Percentiles rank a stretch among this genome's conserved stretches.
Evolutionary conservation across 2,329 filamentous ascomycete genomes (phyloP).

Genomic region (Bipolaris zeicola): DNA sequence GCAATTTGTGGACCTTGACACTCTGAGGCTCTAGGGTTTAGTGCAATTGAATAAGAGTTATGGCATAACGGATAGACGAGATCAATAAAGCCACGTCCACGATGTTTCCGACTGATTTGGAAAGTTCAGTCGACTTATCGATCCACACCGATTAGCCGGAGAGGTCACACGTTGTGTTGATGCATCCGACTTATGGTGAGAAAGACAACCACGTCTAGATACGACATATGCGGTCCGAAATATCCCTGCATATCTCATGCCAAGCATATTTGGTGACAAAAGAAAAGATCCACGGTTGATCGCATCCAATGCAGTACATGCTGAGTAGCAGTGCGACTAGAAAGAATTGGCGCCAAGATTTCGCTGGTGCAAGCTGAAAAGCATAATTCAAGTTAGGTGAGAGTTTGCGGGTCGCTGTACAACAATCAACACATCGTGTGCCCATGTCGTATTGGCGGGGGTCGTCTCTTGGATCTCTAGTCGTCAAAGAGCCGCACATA

Average conservation of each 20-base stretch:
- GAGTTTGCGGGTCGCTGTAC: background rate
- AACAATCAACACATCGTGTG: background rate
- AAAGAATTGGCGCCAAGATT: background rate
- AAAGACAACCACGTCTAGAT: constrained; percentile 1
- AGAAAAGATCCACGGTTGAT: constrained; percentile 6
- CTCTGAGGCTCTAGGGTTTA: background rate
- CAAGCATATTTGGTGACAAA: constrained; percentile 9
- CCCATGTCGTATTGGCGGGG: constrained; percentile 13
- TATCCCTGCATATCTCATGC: constrained; percentile 8
- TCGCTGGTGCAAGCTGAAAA: background rate
- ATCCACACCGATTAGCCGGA: background rate
- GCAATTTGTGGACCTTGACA: background rate
- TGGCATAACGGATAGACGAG: background rate
- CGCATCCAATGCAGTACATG: constrained; percentile 3
- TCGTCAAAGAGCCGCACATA: constrained; percentile 14
- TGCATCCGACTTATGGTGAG: constrained; percentile 5
- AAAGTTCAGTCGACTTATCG: background rate
- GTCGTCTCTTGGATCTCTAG: background rate
- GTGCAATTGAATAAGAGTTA: background rate
- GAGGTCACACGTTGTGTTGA: background rate
- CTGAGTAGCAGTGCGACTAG: constrained; percentile 4
- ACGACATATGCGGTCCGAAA: constrained; percentile 4
- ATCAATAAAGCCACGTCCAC: background rate
- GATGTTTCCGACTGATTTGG: background rate
- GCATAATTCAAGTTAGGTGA: background rate